Conservation (phyloP, 306 rosid species). For the Quercus suber region DNA sequence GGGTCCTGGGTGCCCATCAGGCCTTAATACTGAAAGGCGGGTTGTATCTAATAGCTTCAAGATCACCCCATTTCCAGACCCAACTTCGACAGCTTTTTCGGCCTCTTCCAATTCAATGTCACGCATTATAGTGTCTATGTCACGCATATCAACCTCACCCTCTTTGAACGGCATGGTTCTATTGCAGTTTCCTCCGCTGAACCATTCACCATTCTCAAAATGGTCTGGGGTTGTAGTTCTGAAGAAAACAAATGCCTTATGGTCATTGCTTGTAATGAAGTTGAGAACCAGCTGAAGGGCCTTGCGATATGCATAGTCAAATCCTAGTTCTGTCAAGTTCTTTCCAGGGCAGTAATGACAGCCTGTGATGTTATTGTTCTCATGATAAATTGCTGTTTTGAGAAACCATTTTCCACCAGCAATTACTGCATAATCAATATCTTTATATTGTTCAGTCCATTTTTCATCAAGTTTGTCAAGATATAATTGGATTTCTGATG, state of each 20-base stretch:
- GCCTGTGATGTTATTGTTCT: conserved; percentile 43
- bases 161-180: conserved; percentile 69
- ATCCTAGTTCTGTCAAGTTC: conserved; percentile 64
- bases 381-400: conserved; percentile 68
- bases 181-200: conserved; percentile 82
- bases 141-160: conserved; percentile 33
- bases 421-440: conserved; percentile 47
- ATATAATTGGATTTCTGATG: conserved; percentile 58
- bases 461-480: conserved; percentile 53
- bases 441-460: conserved; percentile 52
- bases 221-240: conserved; percentile 84
- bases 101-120: conserved; percentile 63
- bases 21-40: conserved; percentile 59
- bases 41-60: conserved; percentile 70
- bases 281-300: conserved; percentile 37
- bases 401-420: conserved; percentile 86
- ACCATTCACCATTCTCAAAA: conserved; percentile 86
- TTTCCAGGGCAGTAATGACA: conserved; percentile 66
- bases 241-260: conserved; percentile 51
- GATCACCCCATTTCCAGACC: conserved; percentile 16
- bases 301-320: conserved; percentile 54
- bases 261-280: conserved; percentile 32
- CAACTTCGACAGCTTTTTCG: conserved; percentile 21
- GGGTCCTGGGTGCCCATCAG: conserved; percentile 90
- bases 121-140: conserved; percentile 47